Conservation (phyloP, 176 grass and related monocot species). For the Oryza australiensis region DNA sequence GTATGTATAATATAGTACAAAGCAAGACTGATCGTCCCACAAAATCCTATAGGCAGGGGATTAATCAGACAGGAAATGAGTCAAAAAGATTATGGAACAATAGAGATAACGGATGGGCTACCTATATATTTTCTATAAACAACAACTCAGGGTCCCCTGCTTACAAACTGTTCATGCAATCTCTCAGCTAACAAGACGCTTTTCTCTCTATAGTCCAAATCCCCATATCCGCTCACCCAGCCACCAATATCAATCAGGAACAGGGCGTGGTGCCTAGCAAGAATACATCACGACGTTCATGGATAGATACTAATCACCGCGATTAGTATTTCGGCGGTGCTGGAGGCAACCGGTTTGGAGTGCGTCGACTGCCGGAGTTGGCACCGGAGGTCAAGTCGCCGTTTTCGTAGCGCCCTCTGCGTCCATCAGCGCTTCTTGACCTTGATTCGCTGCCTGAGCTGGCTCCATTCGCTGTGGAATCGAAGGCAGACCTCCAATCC, state of each 20-base stretch:
- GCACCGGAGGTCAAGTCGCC: conserved; percentile 61
- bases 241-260: conserved; percentile 31
- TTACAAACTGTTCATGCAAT: conserved; percentile 35
- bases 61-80: conserved; percentile 16
- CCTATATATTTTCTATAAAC: conserved; percentile 62
- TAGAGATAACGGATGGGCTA: conserved; percentile 28
- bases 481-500: conserved; percentile 93
- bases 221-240: conserved; percentile 34
- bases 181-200: conserved; percentile 24
- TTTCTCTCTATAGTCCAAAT: conserved; percentile 16
- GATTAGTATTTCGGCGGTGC: conserved; percentile 71
- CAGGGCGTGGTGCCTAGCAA: conserved; percentile 46
- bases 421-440: conserved; percentile 65
- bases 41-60: not conserved
- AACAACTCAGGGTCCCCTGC: conserved; percentile 40
- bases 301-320: conserved; percentile 45
- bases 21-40: not conserved
- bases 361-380: conserved; percentile 71
- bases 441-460: conserved; percentile 52
- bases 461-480: conserved; percentile 56
- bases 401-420: conserved; percentile 56
- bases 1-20: not conserved
- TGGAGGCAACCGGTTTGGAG: conserved; percentile 80
- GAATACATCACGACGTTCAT: conserved; percentile 42
- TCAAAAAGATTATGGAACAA: conserved; percentile 25